These are phyloP conservation scores for Trichoderma aggressivum DNA, from an alignment of 2,329 filamentous ascomycete species.

Conservation along the genomic window DNA sequence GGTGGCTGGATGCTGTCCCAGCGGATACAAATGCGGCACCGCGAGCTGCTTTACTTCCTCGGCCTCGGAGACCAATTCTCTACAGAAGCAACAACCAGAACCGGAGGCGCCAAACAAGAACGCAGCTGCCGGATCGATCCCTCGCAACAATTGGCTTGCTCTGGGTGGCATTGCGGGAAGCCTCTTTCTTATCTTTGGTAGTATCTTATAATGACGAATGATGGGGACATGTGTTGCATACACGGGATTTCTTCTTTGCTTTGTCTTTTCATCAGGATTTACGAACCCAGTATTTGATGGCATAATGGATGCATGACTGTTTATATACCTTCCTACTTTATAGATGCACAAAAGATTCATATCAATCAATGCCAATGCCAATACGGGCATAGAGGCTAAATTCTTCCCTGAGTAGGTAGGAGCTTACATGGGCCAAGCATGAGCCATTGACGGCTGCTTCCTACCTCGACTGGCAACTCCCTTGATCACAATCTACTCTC, in stretches of 20 bases:
- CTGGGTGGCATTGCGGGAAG: not conserved
- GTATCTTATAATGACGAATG: not conserved
- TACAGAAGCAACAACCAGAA: constrained; percentile 45
- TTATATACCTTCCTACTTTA: not conserved
- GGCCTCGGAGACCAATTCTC: constrained; percentile 52
- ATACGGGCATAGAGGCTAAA: not conserved
- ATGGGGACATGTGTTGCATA: not conserved
- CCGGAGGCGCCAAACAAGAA: constrained; percentile 34
- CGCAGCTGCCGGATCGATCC: not conserved
- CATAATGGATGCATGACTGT: not conserved
- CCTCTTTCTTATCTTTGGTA: constrained; percentile 2
- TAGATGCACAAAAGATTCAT: constrained; percentile 6
- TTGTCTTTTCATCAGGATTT: not conserved
- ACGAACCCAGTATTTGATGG: not conserved
- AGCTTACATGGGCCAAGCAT: not conserved
- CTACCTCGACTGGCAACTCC: not conserved
- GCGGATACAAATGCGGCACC: constrained; percentile 68
- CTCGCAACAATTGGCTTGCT: not conserved
- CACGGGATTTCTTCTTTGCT: not conserved
- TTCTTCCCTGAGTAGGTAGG: not conserved
- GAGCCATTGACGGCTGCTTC: not conserved
- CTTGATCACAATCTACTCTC: not conserved
- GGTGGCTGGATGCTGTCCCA: constrained; percentile 80
- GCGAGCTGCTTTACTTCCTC: constrained; percentile 64
- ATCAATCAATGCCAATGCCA: not conserved